These are phyloP conservation scores for Fusarium sp. DNA, from an alignment of 2,329 filamentous ascomycete genomes.

Conservation along the genomic window DNA sequence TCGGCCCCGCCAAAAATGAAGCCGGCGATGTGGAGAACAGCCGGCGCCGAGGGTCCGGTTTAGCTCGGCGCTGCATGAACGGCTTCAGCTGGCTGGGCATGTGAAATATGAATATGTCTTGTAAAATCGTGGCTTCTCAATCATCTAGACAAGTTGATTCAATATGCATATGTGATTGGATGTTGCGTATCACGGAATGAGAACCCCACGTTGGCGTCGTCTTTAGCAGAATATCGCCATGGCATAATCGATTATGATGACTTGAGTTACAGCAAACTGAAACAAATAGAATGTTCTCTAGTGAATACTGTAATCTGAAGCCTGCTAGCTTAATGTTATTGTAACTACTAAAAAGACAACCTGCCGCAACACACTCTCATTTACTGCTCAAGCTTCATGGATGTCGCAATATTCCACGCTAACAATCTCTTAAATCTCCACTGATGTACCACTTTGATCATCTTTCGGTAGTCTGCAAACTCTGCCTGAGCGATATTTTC, in stretches of 20 bases:
- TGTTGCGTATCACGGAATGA: neutral
- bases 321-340: neutral
- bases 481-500: conserved; percentile 21
- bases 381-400: neutral
- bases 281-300: conserved; percentile 15
- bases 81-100: conserved; percentile 16
- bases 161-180: conserved; percentile 22
- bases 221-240: conserved; percentile 35
- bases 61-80: conserved; percentile 14
- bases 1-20: conserved; percentile 9
- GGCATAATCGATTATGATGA: conserved; percentile 30
- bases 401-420: conserved; percentile 17
- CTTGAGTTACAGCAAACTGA: conserved; percentile 4
- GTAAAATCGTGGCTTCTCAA: conserved; percentile 3
- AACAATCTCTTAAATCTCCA: conserved; percentile 21
- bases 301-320: conserved; percentile 14
- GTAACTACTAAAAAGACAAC: neutral
- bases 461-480: conserved; percentile 26
- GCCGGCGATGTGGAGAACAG: conserved; percentile 23
- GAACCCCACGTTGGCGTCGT: conserved; percentile 25
- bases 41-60: conserved; percentile 31
- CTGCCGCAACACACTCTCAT: neutral
- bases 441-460: conserved; percentile 40
- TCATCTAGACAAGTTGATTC: conserved; percentile 10
- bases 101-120: conserved; percentile 10